Conservation (phyloP, 441 rosid genomes). For the Gossypium gossypioides region DNA sequence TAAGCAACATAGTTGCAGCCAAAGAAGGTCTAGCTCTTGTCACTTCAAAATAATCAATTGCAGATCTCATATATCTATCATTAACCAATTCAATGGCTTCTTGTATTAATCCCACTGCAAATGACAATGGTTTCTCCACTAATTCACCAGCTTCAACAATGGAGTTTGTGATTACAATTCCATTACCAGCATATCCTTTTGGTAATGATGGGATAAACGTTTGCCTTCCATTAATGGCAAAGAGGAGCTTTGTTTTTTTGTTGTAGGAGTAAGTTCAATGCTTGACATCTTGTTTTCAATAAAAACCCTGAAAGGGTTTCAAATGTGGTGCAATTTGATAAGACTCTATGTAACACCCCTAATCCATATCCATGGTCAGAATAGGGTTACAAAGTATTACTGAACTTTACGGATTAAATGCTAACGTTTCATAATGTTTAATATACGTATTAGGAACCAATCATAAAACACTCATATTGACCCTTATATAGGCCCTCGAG, state of each 20-base stretch:
- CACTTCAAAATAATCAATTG: constrained; percentile 66
- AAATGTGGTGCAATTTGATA: constrained; percentile 49
- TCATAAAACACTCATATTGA: too few relatives aligned
- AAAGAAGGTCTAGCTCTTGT: constrained; percentile 70
- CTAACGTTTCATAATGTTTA: too few relatives aligned
- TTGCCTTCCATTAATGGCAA: constrained; percentile 66
- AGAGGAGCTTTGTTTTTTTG: constrained; percentile 66
- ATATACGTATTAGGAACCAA: too few relatives aligned
- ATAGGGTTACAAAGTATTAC: too few relatives aligned
- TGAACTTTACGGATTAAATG: too few relatives aligned
- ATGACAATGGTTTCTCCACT: constrained; percentile 36
- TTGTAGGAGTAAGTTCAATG: constrained; percentile 41
- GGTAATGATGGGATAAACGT: constrained; percentile 58
- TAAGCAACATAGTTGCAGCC: constrained; percentile 54
- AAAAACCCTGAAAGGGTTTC: constrained; percentile 63
- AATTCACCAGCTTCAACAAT: constrained; percentile 56
- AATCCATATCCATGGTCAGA: too few relatives aligned
- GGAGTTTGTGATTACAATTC: constrained; percentile 51
- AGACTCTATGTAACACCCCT: too few relatives aligned
- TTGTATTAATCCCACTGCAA: constrained; percentile 42
- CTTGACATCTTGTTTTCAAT: constrained; percentile 63
- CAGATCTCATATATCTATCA: constrained; percentile 65
- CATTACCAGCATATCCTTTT: constrained; percentile 56
- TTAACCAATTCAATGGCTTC: constrained; percentile 47
- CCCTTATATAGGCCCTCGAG: too few relatives aligned